phyloP scores from a whole-genome alignment of 352 stramenopile genomes.

The Phytophthora citricola region DNA sequence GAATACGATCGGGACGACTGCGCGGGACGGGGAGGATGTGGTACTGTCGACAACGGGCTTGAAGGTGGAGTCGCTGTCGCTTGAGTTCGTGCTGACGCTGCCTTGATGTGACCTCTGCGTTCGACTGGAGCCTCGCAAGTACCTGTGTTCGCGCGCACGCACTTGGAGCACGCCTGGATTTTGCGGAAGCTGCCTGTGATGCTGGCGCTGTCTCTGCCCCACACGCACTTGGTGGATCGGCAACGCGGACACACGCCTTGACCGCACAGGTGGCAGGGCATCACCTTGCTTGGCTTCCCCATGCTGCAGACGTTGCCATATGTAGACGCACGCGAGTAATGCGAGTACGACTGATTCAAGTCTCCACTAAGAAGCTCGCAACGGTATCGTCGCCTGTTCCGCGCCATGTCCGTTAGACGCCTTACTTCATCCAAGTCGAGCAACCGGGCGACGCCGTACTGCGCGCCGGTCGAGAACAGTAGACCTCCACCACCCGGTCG shows the following conservation, averaged over 20 bases:
- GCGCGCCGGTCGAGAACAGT: slow-evolving; percentile 48
- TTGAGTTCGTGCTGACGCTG: slow-evolving; percentile 23
- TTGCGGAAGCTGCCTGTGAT: slow-evolving; percentile 54
- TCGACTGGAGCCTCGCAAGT: slow-evolving; percentile 24
- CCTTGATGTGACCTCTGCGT: slow-evolving; percentile 23
- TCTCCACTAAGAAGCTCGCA: slow-evolving; percentile 12
- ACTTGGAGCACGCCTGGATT: slow-evolving; percentile 47
- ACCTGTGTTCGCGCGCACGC: slow-evolving; percentile 44
- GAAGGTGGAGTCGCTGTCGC: slow-evolving; percentile 14
- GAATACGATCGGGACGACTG: slow-evolving; percentile 26
- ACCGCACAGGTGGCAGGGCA: slow-evolving; percentile 34
- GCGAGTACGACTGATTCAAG: slow-evolving; percentile 16
- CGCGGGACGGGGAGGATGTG: slow-evolving; percentile 8
- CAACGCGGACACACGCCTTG: slow-evolving; percentile 40
- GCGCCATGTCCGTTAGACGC: slow-evolving; percentile 49
- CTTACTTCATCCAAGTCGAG: slow-evolving; percentile 57
- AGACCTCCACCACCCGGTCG: slow-evolving; percentile 56
- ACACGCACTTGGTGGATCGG: slow-evolving; percentile 47
- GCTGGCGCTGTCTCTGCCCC: slow-evolving; percentile 35
- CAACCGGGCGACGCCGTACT: slow-evolving; percentile 50
- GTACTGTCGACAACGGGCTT: slow-evolving; percentile 2
- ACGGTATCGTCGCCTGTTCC: slow-evolving; percentile 23
- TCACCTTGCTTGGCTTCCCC: slow-evolving; percentile 25
- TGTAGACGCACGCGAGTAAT: slow-evolving; percentile 15
- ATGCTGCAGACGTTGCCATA: slow-evolving; percentile 31